A percentile compares a stretch with the other conserved stretches of the same genome.
These are phyloP conservation scores for Gossypium laxum DNA, from an alignment of 441 rosid species.

Conservation along the genomic window DNA sequence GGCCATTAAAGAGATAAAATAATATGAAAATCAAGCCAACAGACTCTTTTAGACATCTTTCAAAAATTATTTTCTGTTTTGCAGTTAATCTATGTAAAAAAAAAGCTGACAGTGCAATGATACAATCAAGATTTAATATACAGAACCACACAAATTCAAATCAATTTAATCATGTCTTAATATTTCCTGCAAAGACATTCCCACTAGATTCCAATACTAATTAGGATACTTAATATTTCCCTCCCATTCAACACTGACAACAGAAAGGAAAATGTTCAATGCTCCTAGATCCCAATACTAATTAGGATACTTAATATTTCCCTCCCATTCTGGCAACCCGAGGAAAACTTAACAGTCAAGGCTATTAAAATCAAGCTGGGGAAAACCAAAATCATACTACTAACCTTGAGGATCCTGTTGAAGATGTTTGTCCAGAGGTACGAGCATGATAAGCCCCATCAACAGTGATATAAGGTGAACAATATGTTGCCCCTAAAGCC, in stretches of 20 bases:
- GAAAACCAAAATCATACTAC: not conserved
- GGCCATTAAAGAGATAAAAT: not conserved
- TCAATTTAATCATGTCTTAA: not conserved
- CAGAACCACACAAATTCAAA: not conserved
- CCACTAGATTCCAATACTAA: not conserved
- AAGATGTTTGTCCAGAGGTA: conserved; percentile 45
- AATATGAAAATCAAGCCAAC: not conserved
- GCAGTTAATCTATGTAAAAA: not conserved
- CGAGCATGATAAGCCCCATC: conserved; percentile 65
- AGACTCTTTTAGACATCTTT: not conserved
- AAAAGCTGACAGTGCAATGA: not conserved
- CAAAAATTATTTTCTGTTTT: not conserved
- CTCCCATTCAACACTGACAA: not conserved
- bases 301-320: not conserved
- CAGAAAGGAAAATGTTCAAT: not conserved
- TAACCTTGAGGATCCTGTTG: conserved; percentile 59
- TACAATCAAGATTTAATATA: too few species aligned
- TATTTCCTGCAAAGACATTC: not conserved
- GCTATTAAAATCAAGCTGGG: not conserved
- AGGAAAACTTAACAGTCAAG: not conserved
- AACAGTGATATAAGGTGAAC: conserved; percentile 63
- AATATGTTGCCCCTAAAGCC: conserved; percentile 65
- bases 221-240: too few species aligned
- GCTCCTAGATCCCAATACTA: not conserved
- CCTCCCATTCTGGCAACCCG: not conserved